A percentile compares a stretch with the other conserved stretches of the same genome.
Conservation (phyloP, 1,284 basidiomycete genomes). For the Apiotrichum mycotoxinovorans region DNA sequence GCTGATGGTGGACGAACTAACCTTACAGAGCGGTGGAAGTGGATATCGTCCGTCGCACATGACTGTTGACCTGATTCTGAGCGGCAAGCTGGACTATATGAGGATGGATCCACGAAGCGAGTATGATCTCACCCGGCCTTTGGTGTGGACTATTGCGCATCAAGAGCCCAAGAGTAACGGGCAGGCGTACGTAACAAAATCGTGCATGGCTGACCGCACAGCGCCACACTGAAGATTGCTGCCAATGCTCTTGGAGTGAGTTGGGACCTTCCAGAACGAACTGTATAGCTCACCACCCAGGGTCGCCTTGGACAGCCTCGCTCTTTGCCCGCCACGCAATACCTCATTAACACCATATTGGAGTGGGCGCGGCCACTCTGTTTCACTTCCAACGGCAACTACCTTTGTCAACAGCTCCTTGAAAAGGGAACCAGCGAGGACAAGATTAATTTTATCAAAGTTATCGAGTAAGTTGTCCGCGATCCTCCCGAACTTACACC, state of each 20-base stretch:
- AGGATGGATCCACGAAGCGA: conserved; percentile 20
- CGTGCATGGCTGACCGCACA: not conserved
- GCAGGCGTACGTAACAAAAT: conserved; percentile 28
- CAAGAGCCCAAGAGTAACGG: conserved; percentile 31
- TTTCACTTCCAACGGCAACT: conserved; percentile 45
- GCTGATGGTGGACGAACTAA: not conserved
- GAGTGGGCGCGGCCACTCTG: conserved; percentile 42
- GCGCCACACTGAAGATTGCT: conserved; percentile 34
- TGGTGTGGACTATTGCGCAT: conserved; percentile 42
- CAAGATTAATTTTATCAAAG: conserved; percentile 36
- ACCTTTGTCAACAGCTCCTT: conserved; percentile 45
- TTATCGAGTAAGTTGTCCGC: conserved; percentile 29
- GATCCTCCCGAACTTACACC: not conserved
- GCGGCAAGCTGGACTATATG: conserved; percentile 19
- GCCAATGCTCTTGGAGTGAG: conserved; percentile 38
- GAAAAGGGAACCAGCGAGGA: conserved; percentile 37
- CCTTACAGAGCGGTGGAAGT: not conserved
- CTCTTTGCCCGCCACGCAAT: conserved; percentile 9
- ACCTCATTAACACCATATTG: conserved; percentile 32
- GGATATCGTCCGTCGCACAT: conserved; percentile 11
- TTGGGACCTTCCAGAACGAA: not conserved
- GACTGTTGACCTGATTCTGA: conserved; percentile 19
- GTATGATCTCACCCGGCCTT: conserved; percentile 25
- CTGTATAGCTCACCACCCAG: conserved; percentile 1
- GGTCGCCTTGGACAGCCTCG: conserved; percentile 13